Percentiles rank a stretch among this genome's conserved stretches.
Conservation (phyloP, 2,329 filamentous ascomycete species). For the Clarireedia hainanense region DNA sequence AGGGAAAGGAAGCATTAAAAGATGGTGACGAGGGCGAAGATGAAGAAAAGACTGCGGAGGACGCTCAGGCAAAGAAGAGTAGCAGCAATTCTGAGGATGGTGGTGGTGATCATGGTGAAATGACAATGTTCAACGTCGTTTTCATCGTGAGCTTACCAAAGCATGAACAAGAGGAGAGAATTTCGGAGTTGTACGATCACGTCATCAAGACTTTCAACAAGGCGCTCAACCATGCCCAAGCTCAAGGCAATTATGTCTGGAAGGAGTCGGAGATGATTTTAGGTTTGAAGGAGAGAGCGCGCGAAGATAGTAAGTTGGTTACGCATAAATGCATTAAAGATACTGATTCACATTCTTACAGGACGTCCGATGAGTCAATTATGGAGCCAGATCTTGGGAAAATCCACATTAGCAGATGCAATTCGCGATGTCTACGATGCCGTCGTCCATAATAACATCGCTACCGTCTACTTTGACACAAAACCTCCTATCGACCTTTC, state of each 20-base stretch:
- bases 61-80: constrained; percentile 20
- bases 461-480: constrained; percentile 65
- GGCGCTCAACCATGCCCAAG: constrained; percentile 86
- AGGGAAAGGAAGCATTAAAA: constrained; percentile 20
- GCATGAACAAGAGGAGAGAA: constrained; percentile 63
- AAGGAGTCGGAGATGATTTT: constrained; percentile 81
- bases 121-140: constrained; percentile 98
- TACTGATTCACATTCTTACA: constrained; percentile 21
- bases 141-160: constrained; percentile 80
- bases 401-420: constrained; percentile 72
- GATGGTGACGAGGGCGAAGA: constrained; percentile 12
- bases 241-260: constrained; percentile 84
- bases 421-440: constrained; percentile 76
- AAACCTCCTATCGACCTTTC: constrained; percentile 52
- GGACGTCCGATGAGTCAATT: constrained; percentile 46
- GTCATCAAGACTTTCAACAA: constrained; percentile 90
- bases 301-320: constrained; percentile 48
- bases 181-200: constrained; percentile 79
- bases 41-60: constrained; percentile 9
- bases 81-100: constrained; percentile 19
- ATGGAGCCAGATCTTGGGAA: constrained; percentile 63
- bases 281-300: constrained; percentile 71
- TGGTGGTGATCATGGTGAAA: constrained; percentile 32
- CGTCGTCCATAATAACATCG: constrained; percentile 78
- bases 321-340: neutral